These are phyloP conservation scores for Auricularia sp. DNA, from an alignment of 768 basidiomycete species.

Conservation along the genomic window DNA sequence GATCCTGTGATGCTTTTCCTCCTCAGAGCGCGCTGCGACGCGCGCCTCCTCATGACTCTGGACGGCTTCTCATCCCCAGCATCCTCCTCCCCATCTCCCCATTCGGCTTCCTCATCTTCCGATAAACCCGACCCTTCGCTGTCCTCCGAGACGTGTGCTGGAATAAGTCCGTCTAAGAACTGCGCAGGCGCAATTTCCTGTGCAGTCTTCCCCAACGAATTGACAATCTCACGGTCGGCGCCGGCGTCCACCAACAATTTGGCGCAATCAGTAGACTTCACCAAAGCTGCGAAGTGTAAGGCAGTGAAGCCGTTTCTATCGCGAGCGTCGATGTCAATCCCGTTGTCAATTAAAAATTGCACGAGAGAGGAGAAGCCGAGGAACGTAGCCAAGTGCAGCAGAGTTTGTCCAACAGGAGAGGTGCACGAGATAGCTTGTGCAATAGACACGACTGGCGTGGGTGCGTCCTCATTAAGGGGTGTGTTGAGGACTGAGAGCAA, in stretches of 20 bases:
- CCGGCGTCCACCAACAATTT: constrained; percentile 61
- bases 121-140: too few species aligned
- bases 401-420: constrained; percentile 72
- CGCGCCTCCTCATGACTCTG: too few species aligned
- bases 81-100: too few species aligned
- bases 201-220: too few species aligned
- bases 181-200: too few species aligned
- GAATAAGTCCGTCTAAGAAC: too few species aligned
- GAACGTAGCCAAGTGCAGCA: constrained; percentile 80
- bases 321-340: constrained; percentile 69
- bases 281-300: constrained; percentile 73
- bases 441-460: constrained; percentile 27
- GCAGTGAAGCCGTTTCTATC: constrained; percentile 89
- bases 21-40: too few species aligned
- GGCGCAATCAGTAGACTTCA: constrained; percentile 51
- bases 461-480: too few species aligned
- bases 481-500: constrained; percentile 62
- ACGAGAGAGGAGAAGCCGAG: constrained; percentile 66
- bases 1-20: too few species aligned
- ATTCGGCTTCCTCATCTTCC: too few species aligned
- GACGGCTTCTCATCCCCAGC: too few species aligned
- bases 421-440: constrained; percentile 34
- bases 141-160: too few species aligned
- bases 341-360: constrained; percentile 57
- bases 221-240: constrained; percentile 61